Evolutionary conservation across 2,329 filamentous ascomycete genomes (phyloP), one percentile per base, ranked within the genome.

Genomic region (Diaporthe humulicola): DNA sequence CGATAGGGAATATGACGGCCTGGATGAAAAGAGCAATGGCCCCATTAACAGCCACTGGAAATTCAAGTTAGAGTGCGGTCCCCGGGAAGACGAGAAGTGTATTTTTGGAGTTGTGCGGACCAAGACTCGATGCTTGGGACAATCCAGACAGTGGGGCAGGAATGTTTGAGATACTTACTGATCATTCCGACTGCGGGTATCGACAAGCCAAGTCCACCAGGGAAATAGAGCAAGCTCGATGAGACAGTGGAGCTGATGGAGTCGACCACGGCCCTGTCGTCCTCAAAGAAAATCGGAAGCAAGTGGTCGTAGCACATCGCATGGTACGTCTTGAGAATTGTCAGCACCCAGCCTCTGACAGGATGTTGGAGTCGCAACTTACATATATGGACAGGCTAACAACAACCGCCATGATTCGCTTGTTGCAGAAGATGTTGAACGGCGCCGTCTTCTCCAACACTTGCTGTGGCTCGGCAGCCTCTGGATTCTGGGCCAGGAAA

Each of bases 301-400:
- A 98, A 89, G 81, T 98, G 94, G 81, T 98, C 96, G 84, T 95
- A 98, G 0, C 94, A 95, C 95, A 98, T 98, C 50, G 93, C 95
- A 84, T 98, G 96, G 82, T 98, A 98, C 6, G 95, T 97, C 74
- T 74, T 70, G 17, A 30, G 38, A 22, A 36, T 22, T 45, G 70
- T 75, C 38, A 75, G 74, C 61, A 50, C 6, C 36, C 10, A n/a
- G 40, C 36, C 30, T 10, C 38, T 40, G 10, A 12, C 8, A n/a
- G 9, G 19, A 54, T 8, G 15, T 25, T 17, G 7, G 8, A n/a
- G 38, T 4, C 22, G 30, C 10, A n/a, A 50, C 74, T 70, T 42
- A 75, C 74, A 85, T 98, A 98, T 77, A 98, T 94, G 58, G 93
- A 94, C 64, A 98, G 86, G 1, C 96, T 93, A n/a, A 95, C 80